These are phyloP conservation scores for Pythium phragmitis DNA, from an alignment of 352 stramenopile genomes.

Conservation along the genomic window DNA sequence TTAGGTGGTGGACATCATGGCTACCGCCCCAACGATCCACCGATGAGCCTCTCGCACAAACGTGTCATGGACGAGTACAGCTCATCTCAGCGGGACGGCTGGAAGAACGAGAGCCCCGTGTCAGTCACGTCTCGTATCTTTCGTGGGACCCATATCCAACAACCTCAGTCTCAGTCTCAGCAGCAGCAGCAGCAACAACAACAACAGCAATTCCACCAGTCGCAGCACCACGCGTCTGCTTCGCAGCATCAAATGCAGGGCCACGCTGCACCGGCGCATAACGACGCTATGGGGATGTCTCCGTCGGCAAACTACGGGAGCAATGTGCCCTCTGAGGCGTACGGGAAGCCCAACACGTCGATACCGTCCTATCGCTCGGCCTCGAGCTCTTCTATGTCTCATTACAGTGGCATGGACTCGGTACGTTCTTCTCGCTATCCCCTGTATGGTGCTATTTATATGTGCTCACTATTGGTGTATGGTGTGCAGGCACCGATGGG, in stretches of 20 bases:
- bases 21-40: constrained; percentile 22
- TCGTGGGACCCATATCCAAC: constrained; percentile 27
- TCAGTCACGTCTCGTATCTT: constrained; percentile 31
- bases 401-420: constrained; percentile 65
- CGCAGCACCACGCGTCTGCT: constrained; percentile 18
- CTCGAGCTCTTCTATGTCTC: constrained; percentile 31
- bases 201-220: constrained; percentile 12
- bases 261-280: constrained; percentile 10
- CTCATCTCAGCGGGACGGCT: constrained; percentile 23
- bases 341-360: constrained; percentile 32
- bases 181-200: constrained; percentile 29
- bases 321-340: constrained; percentile 30
- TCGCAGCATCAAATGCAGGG: constrained; percentile 16
- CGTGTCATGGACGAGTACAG: constrained; percentile 31
- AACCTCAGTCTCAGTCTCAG: not conserved
- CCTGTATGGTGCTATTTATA: not conserved
- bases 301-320: constrained; percentile 13
- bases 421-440: constrained; percentile 27
- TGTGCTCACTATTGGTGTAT: not conserved
- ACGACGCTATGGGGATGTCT: constrained; percentile 18
- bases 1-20: constrained; percentile 5
- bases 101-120: constrained; percentile 33
- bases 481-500: constrained; percentile 19
- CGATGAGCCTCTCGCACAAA: constrained; percentile 31
- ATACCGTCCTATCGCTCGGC: constrained; percentile 47